Base-by-base conservation (phyloP, 495 filamentous ascomycete genomes). In the Elaphomyces granulatus region DNA sequence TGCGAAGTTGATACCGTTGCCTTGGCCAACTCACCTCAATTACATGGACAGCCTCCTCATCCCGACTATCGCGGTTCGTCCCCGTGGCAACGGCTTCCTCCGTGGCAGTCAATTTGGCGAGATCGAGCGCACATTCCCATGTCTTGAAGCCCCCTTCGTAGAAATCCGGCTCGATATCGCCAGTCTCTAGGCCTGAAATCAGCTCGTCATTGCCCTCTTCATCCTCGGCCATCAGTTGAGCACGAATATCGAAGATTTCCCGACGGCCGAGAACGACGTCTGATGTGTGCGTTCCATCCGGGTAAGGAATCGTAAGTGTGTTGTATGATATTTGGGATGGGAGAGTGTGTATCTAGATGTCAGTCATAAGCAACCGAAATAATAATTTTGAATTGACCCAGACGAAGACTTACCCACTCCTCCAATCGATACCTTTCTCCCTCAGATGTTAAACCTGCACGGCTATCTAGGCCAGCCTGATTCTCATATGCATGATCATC, bases 81-180 rank as follows among this genome's bases (percentile, higher is more conserved):
- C 15, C 17, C 14, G 12, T 10, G 3, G 59, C 38, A 55, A 37
- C 3, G 56, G 40, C 46, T 8, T 32, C 38, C 18, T 58, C 52
- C 2, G 44, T 39, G 20, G 45, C 32, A 32, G 56, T 47, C 17
- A 84, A 71, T 48, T 71, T 80, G 12, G 84, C 87, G 15, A 98
- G 61, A 60, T 96, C 90, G 38, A 92, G 61, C 8, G 81, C 78
- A 61, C 90, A 94, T 61, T 98, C 90, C 90, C 90, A 98, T 46
- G 84, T 94, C 65, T 98, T 96, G 61, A 95, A 87, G n/a, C 90
- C 90, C 28, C 90, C 90, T 56, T 98, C 90, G 57, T 98, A 98
- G 50, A 95, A 77, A 45, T 81, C 80, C 9, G 84, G 82, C 54
- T 77, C 81, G 51, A 98, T 77, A 54, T 98, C 90, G 43, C 83